These are phyloP conservation scores for Pythium aristosporum DNA, from an alignment of 352 stramenopile species.

Conservation along the genomic window DNA sequence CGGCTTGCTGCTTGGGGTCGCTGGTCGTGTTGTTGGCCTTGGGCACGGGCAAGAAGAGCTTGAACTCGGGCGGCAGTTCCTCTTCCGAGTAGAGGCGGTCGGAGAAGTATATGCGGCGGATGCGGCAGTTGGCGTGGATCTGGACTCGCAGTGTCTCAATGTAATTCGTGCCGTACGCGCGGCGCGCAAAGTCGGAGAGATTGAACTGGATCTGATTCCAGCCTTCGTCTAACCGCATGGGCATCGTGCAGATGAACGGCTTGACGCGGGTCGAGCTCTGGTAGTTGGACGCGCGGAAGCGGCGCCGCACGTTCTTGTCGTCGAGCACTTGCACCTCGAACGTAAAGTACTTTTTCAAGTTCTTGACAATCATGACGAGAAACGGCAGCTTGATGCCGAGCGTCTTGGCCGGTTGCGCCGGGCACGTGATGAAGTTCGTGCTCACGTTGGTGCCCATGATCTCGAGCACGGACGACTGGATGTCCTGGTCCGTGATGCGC, in stretches of 20 bases:
- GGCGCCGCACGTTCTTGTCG: constrained; percentile 96
- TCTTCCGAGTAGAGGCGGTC: constrained; percentile 97
- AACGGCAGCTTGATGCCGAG: constrained; percentile 98
- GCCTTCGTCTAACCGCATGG: constrained; percentile 97
- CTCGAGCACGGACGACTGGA: constrained; percentile 97
- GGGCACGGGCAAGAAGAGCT: constrained; percentile 95
- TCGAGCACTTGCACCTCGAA: constrained; percentile 98
- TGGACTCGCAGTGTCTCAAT: constrained; percentile 97
- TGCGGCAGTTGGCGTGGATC: constrained; percentile 97
- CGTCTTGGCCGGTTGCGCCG: constrained; percentile 92
- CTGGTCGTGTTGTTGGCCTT: constrained; percentile 72
- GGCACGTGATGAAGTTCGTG: constrained; percentile 97
- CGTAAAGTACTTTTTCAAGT: constrained; percentile 99
- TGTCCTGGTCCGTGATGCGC: constrained; percentile 97
- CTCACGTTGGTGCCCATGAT: constrained; percentile 99
- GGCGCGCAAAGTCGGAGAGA: constrained; percentile 95
- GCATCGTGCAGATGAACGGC: constrained; percentile 99
- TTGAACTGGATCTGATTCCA: constrained; percentile 99
- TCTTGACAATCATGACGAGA: constrained; percentile 99
- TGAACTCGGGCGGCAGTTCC: constrained; percentile 97
- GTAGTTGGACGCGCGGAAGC: constrained; percentile 97
- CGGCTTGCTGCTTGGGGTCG: constrained; percentile 43
- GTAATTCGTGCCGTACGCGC: constrained; percentile 97
- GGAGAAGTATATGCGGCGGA: constrained; percentile 97
- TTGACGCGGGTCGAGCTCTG: constrained; percentile 97